A percentile compares a stretch with the other conserved stretches of the same genome.
These are phyloP conservation scores for Kalanchoe fedtschenkoi DNA, from an alignment of 164 flowering plant species.

Conservation along the genomic window DNA sequence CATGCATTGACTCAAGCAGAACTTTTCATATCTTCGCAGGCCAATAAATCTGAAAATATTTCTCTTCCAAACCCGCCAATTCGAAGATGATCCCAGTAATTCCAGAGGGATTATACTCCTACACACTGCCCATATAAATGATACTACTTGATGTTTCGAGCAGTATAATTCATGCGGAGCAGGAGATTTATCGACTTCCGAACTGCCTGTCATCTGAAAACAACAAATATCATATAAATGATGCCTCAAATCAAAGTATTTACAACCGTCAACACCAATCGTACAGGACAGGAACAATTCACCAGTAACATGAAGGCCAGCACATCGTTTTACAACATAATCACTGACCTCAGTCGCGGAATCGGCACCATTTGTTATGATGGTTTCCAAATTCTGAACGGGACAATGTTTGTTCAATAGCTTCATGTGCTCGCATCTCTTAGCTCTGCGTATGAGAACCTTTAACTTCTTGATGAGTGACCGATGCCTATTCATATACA, in stretches of 20 bases:
- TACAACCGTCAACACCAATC: not conserved
- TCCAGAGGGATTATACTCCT: conserved; percentile 64
- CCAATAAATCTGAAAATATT: conserved; percentile 60
- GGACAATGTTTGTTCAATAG: conserved; percentile 62
- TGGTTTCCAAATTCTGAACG: conserved; percentile 13
- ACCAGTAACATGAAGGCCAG: not conserved
- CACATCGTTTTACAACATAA: conserved; percentile 5
- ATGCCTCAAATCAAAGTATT: not conserved
- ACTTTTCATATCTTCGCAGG: conserved; percentile 68
- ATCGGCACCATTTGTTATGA: conserved; percentile 6
- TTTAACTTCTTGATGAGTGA: conserved; percentile 36
- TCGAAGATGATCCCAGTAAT: conserved; percentile 52
- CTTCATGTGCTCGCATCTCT: conserved; percentile 24
- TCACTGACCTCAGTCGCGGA: conserved; percentile 25
- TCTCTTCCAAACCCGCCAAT: conserved; percentile 57
- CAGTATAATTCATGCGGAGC: conserved; percentile 21
- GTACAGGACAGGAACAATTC: not conserved
- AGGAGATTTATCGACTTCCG: not conserved
- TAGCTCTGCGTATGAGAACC: conserved; percentile 35
- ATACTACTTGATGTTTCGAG: conserved; percentile 50
- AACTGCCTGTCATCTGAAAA: not conserved
- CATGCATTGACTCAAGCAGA: conserved; percentile 58
- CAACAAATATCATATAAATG: not conserved
- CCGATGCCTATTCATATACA: conserved; percentile 30
- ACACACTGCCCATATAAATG: conserved; percentile 87